phyloP scores from a whole-genome alignment of 441 rosid species.

The Pelargonium citronellum region DNA sequence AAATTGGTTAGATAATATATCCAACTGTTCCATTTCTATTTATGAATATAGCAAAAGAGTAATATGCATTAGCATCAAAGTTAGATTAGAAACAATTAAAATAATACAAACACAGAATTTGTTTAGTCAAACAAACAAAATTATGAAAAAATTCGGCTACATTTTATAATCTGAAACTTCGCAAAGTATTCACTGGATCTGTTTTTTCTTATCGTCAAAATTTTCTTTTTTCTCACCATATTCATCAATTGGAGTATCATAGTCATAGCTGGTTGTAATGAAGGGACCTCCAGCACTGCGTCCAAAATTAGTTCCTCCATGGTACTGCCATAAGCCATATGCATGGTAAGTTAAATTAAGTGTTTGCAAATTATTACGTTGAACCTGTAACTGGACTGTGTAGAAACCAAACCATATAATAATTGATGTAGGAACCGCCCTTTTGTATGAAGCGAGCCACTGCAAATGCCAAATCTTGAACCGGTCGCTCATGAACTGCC shows the following conservation, averaged over 20 bases:
- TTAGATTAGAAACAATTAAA: too few relatives aligned
- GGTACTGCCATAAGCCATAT: slow-evolving; percentile 51
- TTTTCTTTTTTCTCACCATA: slow-evolving; percentile 49
- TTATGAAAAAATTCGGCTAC: slow-evolving; percentile 20
- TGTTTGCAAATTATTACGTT: background rate
- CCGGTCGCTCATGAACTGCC: slow-evolving; percentile 73
- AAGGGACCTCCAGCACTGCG: slow-evolving; percentile 95
- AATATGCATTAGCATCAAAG: too few relatives aligned
- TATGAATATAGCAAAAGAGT: too few relatives aligned
- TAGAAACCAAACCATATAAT: slow-evolving; percentile 60
- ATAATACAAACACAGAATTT: too few relatives aligned
- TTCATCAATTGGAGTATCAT: slow-evolving; percentile 93
- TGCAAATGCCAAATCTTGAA: slow-evolving; percentile 79
- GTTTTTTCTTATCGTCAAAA: background rate
- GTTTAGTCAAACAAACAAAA: slow-evolving; percentile 13
- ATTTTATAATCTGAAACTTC: background rate
- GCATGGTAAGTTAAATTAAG: background rate
- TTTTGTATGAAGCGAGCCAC: slow-evolving; percentile 82
- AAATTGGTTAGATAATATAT: background rate
- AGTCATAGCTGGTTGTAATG: slow-evolving; percentile 90
- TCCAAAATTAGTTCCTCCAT: slow-evolving; percentile 96
- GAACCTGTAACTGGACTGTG: slow-evolving; percentile 5
- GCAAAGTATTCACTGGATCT: too few relatives aligned
- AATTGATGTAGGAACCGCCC: slow-evolving; percentile 82
- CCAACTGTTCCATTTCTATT: too few relatives aligned